Conservation (phyloP, 305 asterid genomes). For the Plantago lanceolata region DNA sequence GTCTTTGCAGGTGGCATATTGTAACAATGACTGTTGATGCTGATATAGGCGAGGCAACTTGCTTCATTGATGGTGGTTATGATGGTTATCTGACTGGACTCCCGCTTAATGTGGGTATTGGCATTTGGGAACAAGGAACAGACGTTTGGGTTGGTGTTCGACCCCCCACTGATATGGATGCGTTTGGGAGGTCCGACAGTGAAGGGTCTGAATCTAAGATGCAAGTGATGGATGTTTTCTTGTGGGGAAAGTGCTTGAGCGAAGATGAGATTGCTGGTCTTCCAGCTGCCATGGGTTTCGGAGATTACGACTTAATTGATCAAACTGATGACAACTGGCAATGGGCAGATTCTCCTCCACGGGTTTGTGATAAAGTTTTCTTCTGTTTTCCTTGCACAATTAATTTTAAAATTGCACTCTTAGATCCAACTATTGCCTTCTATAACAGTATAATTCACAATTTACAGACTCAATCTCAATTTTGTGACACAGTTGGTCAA, state of each 20-base stretch:
- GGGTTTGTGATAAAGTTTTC: slow-evolving; percentile 53
- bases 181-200: slow-evolving; percentile 99
- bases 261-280: slow-evolving; percentile 92
- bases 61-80: slow-evolving; percentile 90
- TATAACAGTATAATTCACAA: no score
- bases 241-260: slow-evolving; percentile 94
- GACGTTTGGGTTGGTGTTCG: slow-evolving; percentile 90
- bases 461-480: no score
- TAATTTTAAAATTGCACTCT: no score
- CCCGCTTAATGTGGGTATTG: slow-evolving; percentile 69
- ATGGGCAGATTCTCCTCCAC: slow-evolving; percentile 95
- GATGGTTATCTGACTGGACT: slow-evolving; percentile 90
- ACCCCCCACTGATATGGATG: slow-evolving; percentile 91
- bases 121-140: slow-evolving; percentile 91
- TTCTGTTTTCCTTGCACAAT: slow-evolving; percentile 7
- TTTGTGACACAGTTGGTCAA: no score
- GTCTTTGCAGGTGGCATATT: slow-evolving; percentile 88
- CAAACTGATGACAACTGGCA: slow-evolving; percentile 94
- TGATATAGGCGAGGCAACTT: slow-evolving; percentile 91
- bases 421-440: no score
- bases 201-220: slow-evolving; percentile 94
- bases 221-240: slow-evolving; percentile 95
- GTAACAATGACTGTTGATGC: slow-evolving; percentile 89
- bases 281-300: slow-evolving; percentile 74
- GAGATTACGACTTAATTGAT: slow-evolving; percentile 65